Percentiles rank a stretch among this genome's conserved stretches.
These are phyloP conservation scores for Clonostachys rosea DNA, from an alignment of 2,329 filamentous ascomycete genomes.

Conservation along the genomic window DNA sequence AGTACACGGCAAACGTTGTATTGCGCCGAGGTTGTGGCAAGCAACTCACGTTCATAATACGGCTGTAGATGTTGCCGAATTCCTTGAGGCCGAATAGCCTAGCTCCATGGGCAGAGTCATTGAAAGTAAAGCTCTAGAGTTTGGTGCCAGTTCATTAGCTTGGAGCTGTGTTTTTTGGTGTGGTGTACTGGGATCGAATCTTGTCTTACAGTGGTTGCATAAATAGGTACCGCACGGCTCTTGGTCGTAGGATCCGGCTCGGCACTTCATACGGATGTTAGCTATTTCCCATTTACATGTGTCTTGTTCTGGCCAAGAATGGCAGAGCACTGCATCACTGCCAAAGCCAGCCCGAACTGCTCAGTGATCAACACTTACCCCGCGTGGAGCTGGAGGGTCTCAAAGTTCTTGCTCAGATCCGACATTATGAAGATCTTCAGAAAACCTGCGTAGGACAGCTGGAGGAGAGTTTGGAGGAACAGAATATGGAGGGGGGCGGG, in stretches of 20 bases:
- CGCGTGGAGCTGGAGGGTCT: slow-evolving; percentile 82
- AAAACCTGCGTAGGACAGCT: too few species aligned
- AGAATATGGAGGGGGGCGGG: too few species aligned
- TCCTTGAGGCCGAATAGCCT: slow-evolving; percentile 96
- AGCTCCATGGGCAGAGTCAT: slow-evolving; percentile 93
- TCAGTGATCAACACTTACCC: slow-evolving; percentile 47
- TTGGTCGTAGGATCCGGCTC: slow-evolving; percentile 78
- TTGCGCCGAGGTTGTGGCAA: neutral
- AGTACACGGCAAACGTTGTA: neutral
- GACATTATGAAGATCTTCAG: slow-evolving; percentile 15
- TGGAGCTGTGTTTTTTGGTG: too few species aligned
- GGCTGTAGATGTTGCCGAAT: slow-evolving; percentile 95
- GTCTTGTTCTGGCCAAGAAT: slow-evolving; percentile 6
- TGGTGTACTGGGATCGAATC: slow-evolving; percentile 5
- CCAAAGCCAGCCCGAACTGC: neutral
- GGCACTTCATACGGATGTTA: slow-evolving; percentile 48
- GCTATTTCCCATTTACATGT: too few species aligned
- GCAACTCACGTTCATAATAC: slow-evolving; percentile 79
- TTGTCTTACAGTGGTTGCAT: slow-evolving; percentile 72
- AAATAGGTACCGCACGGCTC: slow-evolving; percentile 89
- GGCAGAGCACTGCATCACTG: neutral
- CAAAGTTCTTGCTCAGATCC: slow-evolving; percentile 60
- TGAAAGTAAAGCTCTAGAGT: slow-evolving; percentile 77
- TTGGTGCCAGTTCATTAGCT: too few species aligned
- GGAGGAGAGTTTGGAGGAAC: too few species aligned